Conservation (phyloP, 352 stramenopile species). For the Peronosclerospora sorghi region DNA sequence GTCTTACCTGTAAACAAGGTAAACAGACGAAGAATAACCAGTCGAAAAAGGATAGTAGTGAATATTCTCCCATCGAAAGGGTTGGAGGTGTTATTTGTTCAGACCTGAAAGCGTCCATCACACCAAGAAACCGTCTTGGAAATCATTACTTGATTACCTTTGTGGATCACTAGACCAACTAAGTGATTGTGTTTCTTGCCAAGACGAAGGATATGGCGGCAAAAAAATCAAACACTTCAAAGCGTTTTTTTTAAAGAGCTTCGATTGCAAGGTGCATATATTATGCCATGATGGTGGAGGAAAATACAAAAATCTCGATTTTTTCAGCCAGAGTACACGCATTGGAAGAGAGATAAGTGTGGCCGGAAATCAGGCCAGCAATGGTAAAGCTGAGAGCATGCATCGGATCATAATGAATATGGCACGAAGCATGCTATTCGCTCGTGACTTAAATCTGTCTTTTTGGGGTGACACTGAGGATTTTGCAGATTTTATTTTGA, state of each 20-base stretch:
- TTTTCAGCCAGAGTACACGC: slow-evolving; percentile 2
- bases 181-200: slow-evolving; percentile 5
- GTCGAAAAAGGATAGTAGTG: slow-evolving; percentile 1
- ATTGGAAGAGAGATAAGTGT: slow-evolving; percentile 12
- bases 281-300: slow-evolving; percentile 10
- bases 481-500: slow-evolving; percentile 20
- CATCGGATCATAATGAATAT: slow-evolving; percentile 22
- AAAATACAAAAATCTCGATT: slow-evolving; percentile 17
- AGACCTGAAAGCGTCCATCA: slow-evolving; percentile 3
- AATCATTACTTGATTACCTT: slow-evolving; percentile 3
- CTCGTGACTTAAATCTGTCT: slow-evolving; percentile 6
- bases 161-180: slow-evolving; percentile 5
- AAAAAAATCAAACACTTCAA: slow-evolving; percentile 7
- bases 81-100: slow-evolving; percentile 10
- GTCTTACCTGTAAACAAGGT: slow-evolving; percentile 4
- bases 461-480: no score
- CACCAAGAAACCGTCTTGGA: neutral
- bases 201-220: slow-evolving; percentile 4
- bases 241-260: neutral
- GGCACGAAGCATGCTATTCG: slow-evolving; percentile 18
- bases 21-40: no score
- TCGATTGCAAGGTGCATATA: slow-evolving; percentile 3
- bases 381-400: no score
- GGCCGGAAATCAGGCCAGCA: slow-evolving; percentile 12
- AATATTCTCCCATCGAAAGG: no score